Base-by-base conservation (phyloP, 2,329 filamentous ascomycete species). In the Pseudogymnoascus sp. region DNA sequence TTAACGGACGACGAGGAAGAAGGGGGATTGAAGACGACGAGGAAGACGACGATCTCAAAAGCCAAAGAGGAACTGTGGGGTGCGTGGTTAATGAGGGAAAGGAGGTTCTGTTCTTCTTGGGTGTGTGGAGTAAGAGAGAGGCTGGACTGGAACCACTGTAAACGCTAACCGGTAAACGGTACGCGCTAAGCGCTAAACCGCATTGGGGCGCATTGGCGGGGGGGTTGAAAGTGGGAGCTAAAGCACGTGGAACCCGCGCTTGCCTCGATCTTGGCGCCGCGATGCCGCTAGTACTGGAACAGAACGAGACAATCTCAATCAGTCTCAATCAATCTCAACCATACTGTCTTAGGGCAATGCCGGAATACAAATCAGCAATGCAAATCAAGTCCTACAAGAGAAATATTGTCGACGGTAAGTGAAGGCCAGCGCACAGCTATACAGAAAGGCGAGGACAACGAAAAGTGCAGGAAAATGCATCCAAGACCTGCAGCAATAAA, bases 91-190 rank as follows among this genome's bases (percentile, higher is more conserved):
- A 55, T 55, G 48, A 55, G 29, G 48, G 48, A 55, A 55, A 55
- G 48, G 48, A 55, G 48, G 48, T 55, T 55, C 48, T 55, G 48
- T 55, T 55, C 48, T 55, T 33, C 29, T 21, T 55, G 29, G 48
- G 48, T 55, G 48, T 55, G 48, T 55, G 29, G 48, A 55, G 48
- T 55, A 21, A 33, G 48, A 35, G 44, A 51, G 48, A 55, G 48
- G n/a, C 48, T 55, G 48, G 48, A 55, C 48, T 55, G 48, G 48
- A 31, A 6, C n/a, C 48, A 55, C 21, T 33, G 48, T 17, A 55
- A 12, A 55, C 48, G 48, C 48, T 55, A 55, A 55, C 17, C 48
- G 48, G n/a, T 55, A 55, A 55, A 55, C 48, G 48, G 48, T 55
- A 33, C 48, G 17, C 48, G 48, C 48, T 55, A 4, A 1, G 29